phyloP scores from a whole-genome alignment of 257 asterid species.

The Parsonsia alboflavescens region DNA sequence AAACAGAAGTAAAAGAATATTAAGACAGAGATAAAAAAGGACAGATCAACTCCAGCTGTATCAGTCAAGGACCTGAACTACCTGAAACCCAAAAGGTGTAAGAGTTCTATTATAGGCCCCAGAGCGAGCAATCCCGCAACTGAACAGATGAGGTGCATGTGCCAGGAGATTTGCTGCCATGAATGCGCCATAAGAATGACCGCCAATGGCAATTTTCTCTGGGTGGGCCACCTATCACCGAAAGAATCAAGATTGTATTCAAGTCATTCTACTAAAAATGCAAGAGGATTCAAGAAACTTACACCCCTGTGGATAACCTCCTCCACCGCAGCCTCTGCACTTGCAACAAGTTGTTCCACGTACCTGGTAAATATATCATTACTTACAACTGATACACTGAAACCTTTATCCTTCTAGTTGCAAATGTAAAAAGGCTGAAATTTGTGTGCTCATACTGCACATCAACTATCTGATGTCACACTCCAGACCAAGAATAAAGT shows the following conservation, averaged over 20 bases:
- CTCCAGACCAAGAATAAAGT: background rate
- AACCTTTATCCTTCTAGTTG: conserved; percentile 1
- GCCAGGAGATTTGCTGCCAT: conserved; percentile 99
- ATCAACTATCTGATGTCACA: background rate
- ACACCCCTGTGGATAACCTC: conserved; percentile 95
- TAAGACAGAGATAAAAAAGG: background rate
- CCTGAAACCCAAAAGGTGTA: conserved; percentile 99
- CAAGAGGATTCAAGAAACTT: conserved; percentile 33
- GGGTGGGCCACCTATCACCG: conserved; percentile 87
- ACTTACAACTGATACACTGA: conserved; percentile 3
- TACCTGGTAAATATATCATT: conserved; percentile 47
- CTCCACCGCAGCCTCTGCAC: conserved; percentile 98
- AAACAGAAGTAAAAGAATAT: background rate
- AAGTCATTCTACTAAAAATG: background rate
- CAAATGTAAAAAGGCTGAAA: conserved; percentile 5
- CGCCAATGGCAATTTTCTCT: conserved; percentile 83
- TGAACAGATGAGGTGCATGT: conserved; percentile 93
- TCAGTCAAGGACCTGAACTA: conserved; percentile 18
- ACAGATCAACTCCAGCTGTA: background rate
- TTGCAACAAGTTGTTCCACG: conserved; percentile 90
- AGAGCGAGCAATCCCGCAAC: conserved; percentile 96
- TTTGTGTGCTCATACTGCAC: background rate
- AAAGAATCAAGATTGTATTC: conserved; percentile 8
- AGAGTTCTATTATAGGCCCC: conserved; percentile 98
- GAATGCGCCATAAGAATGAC: conserved; percentile 99